Percentiles rank a stretch among this genome's conserved stretches.
Conservation (phyloP, 164 flowering plant species). For the grape (Vitis vinifera) region ASM3070453v1 NC_081822.1:2344001-2344500, state of each 20-base stretch:
- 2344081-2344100: no score
- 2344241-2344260: not conserved
- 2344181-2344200: no score
- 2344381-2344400: slow-evolving; percentile 4
- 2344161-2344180: no score
- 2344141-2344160: no score
- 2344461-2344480: not conserved
- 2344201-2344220: no score
- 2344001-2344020: no score
- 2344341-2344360: slow-evolving; percentile 70
- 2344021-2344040: no score
- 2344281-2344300: slow-evolving; percentile 88
- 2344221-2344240: no score
- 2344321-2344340: slow-evolving; percentile 75
- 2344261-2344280: slow-evolving; percentile 58
- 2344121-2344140: no score
- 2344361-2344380: slow-evolving; percentile 49
- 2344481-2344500: not conserved
- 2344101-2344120: no score
- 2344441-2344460: not conserved
- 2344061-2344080: no score
- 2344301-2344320: slow-evolving; percentile 88
- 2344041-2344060: no score
- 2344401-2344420: not conserved
- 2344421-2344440: not conserved